A percentile compares a stretch with the other conserved stretches of the same genome.
These are phyloP conservation scores for Colletotrichum filicis DNA, from an alignment of 2,329 filamentous ascomycete genomes.

Conservation along the genomic window DNA sequence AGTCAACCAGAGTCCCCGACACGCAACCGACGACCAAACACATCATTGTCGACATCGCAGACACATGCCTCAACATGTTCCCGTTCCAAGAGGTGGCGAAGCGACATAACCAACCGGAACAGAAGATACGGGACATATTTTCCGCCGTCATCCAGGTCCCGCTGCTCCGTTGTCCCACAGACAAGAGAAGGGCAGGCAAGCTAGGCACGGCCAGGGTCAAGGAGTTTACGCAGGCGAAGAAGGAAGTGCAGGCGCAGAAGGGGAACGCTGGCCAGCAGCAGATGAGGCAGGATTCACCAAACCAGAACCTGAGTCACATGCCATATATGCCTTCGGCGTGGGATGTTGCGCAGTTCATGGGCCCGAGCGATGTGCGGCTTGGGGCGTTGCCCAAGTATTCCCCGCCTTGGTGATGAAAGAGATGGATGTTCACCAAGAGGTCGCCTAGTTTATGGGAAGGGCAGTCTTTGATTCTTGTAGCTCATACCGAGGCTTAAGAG, in stretches of 20 bases:
- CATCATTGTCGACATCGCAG: constrained; percentile 60
- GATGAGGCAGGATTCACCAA: constrained; percentile 1
- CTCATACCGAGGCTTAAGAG: neutral
- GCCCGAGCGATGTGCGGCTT: constrained; percentile 21
- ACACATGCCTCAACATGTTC: constrained; percentile 58
- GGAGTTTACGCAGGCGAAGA: constrained; percentile 56
- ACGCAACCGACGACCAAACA: constrained; percentile 46
- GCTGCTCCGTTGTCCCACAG: constrained; percentile 56
- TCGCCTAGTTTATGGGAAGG: neutral
- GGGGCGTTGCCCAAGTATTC: constrained; percentile 15
- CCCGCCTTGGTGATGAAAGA: constrained; percentile 24
- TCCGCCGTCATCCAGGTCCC: constrained; percentile 60
- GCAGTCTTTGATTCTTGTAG: neutral
- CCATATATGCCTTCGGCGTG: constrained; percentile 23
- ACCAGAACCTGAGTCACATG: neutral
- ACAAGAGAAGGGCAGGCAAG: constrained; percentile 53
- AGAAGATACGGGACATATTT: constrained; percentile 59
- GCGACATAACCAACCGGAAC: constrained; percentile 53
- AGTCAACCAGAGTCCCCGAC: constrained; percentile 29
- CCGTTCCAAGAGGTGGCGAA: constrained; percentile 58
- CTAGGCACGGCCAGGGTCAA: constrained; percentile 53
- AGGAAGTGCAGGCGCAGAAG: constrained; percentile 41
- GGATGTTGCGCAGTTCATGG: constrained; percentile 35
- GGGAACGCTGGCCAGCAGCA: neutral
- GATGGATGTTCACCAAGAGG: neutral